Percentiles rank a stretch among this genome's conserved stretches.
Evolutionary conservation across 306 rosid genomes (phyloP).

Genomic region (Benincasa hispida): DNA sequence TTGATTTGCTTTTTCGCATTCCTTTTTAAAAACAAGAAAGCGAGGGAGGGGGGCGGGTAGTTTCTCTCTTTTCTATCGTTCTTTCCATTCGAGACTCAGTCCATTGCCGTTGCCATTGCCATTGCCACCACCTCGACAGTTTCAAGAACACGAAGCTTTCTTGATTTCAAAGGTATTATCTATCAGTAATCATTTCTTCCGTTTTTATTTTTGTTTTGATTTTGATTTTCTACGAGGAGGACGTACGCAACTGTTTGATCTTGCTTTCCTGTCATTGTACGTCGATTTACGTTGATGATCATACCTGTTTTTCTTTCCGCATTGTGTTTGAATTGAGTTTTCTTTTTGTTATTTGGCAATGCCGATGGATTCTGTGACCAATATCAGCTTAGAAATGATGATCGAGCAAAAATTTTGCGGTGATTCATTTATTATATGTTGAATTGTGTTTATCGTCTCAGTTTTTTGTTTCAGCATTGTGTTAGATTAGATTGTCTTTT

Average conservation of each 20-base stretch:
- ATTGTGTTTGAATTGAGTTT: not conserved
- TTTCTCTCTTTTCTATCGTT: not conserved
- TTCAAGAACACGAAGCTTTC: not conserved
- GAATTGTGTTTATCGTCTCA: not conserved
- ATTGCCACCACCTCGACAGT: not conserved
- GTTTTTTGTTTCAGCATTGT: not conserved
- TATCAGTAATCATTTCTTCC: not conserved
- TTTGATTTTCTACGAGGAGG: not conserved
- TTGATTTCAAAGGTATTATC: not conserved
- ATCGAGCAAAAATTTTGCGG: not conserved
- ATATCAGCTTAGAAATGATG: not conserved
- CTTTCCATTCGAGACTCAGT: not conserved
- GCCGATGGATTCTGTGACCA: not conserved
- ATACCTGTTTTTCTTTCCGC: not conserved
- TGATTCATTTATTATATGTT: not conserved
- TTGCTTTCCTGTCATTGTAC: not conserved
- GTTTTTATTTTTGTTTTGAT: not conserved
- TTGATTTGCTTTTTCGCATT: conserved; percentile 30
- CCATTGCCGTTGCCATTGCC: not conserved
- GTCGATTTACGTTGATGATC: not conserved
- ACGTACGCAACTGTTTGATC: not conserved
- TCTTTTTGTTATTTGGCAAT: not conserved
- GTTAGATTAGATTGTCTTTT: not conserved
- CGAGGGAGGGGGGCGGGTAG: conserved; percentile 28
- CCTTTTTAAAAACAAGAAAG: conserved; percentile 39